Conservation (phyloP, 2,329 filamentous ascomycete genomes). For the Phaeosphaeriaceae sp. region DNA sequence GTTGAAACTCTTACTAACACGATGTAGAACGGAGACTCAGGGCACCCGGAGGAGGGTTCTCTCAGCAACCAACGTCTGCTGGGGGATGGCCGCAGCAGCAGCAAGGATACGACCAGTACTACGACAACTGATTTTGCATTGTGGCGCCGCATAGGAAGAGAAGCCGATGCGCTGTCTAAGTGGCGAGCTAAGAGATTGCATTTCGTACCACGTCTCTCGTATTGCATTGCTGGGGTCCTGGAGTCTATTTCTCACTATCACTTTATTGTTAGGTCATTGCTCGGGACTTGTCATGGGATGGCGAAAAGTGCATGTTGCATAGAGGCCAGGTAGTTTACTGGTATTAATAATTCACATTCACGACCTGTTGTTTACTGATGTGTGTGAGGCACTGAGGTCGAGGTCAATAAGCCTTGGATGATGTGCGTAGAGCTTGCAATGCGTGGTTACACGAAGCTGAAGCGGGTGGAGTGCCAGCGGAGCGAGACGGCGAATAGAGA, state of each 20-base stretch:
- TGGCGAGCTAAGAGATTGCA: slow-evolving; percentile 34
- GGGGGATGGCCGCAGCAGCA: slow-evolving; percentile 45
- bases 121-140: slow-evolving; percentile 46
- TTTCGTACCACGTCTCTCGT: slow-evolving; percentile 34
- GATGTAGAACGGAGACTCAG: slow-evolving; percentile 53
- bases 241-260: slow-evolving; percentile 10
- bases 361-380: not conserved
- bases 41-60: slow-evolving; percentile 45
- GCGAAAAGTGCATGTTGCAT: not conserved
- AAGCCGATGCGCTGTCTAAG: slow-evolving; percentile 24
- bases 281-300: slow-evolving; percentile 6
- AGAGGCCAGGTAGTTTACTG: not conserved
- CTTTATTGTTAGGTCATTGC: slow-evolving; percentile 3
- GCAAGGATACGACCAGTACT: slow-evolving; percentile 49
- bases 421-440: not conserved
- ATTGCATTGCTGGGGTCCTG: slow-evolving; percentile 35
- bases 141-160: slow-evolving; percentile 38
- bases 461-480: slow-evolving; percentile 28
- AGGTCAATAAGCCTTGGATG: not conserved
- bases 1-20: slow-evolving; percentile 35
- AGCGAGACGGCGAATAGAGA: slow-evolving; percentile 22
- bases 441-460: slow-evolving; percentile 1
- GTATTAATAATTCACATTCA: slow-evolving; percentile 23
- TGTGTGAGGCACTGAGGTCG: no score
- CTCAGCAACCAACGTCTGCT: slow-evolving; percentile 46